These are phyloP conservation scores for Eimeria necatrix DNA, from an alignment of 169 alveolate genomes.

Conservation along the genomic window DNA sequence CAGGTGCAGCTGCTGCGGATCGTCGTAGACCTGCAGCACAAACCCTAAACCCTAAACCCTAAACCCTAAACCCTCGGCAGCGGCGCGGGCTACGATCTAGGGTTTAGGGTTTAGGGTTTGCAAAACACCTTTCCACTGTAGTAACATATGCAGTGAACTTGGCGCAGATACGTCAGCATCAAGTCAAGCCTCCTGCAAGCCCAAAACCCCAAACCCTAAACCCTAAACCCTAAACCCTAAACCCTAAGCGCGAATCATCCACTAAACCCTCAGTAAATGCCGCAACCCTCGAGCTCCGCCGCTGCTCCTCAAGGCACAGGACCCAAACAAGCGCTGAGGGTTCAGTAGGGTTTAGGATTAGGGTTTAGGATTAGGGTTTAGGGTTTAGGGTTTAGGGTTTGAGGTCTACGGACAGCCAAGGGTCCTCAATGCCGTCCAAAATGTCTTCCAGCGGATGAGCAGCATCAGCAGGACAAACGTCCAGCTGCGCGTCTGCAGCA, in stretches of 20 bases:
- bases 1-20: neutral
- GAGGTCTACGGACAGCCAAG: neutral
- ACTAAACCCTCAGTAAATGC: too few species aligned
- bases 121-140: slow-evolving; percentile 36
- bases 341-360: too few species aligned
- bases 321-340: too few species aligned
- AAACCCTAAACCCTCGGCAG: slow-evolving; percentile 35
- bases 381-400: too few species aligned
- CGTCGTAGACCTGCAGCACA: neutral
- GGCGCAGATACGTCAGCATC: slow-evolving; percentile 25
- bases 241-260: too few species aligned
- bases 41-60: slow-evolving; percentile 9
- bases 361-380: too few species aligned
- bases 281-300: too few species aligned
- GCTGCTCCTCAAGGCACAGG: too few species aligned
- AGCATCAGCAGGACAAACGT: neutral
- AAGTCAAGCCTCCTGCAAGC: slow-evolving; percentile 53
- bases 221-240: slow-evolving; percentile 35
- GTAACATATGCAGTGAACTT: slow-evolving; percentile 47
- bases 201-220: slow-evolving; percentile 36
- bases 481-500: too few species aligned
- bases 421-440: neutral
- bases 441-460: neutral
- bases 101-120: neutral
- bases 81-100: neutral